Evolutionary conservation across 176 grass and related monocot species (phyloP).

Genomic region (Musa acuminata): DNA sequence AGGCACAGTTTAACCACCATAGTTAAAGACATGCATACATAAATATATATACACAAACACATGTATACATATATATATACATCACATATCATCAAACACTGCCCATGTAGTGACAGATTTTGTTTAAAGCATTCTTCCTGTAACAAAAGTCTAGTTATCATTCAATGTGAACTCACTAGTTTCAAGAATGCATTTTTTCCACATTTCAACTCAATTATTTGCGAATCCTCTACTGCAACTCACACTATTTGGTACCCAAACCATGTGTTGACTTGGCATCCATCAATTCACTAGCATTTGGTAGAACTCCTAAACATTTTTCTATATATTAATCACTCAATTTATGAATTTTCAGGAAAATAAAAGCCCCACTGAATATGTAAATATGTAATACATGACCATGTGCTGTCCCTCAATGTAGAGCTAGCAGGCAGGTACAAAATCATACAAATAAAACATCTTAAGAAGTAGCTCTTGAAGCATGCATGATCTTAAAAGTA

Average conservation of each 20-base stretch:
- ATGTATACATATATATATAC: too few species aligned
- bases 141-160: too few species aligned
- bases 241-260: not conserved
- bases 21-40: too few species aligned
- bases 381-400: not conserved
- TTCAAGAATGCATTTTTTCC: not conserved
- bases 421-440: not conserved
- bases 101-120: not conserved
- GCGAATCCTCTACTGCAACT: not conserved
- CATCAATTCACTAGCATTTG: not conserved
- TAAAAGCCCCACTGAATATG: not conserved
- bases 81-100: not conserved
- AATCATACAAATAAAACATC: not conserved
- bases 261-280: too few species aligned
- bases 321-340: not conserved
- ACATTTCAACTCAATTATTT: not conserved
- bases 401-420: not conserved
- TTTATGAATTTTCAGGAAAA: not conserved
- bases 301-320: not conserved
- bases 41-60: too few species aligned
- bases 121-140: not conserved
- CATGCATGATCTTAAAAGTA: too few species aligned
- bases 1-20: too few species aligned
- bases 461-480: not conserved
- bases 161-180: not conserved